Percentiles rank a stretch among this genome's conserved stretches.
phyloP scores from a whole-genome alignment of 345 rosid species.

The Erodium maritimum region DNA sequence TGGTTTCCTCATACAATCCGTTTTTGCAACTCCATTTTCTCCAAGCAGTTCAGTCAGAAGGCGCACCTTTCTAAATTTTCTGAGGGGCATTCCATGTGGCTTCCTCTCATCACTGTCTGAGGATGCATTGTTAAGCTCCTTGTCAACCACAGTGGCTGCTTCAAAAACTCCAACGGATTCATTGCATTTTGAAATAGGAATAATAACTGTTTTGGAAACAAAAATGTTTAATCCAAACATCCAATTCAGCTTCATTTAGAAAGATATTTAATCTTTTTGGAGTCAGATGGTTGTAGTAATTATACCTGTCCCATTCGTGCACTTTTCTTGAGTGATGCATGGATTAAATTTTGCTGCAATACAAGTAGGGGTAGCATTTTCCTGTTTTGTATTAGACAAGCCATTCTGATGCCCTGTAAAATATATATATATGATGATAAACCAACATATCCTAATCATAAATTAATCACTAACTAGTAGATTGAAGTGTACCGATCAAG shows the following conservation, averaged over 20 bases:
- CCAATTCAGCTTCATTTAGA: slow-evolving; percentile 7
- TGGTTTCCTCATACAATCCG: neutral
- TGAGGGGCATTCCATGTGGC: neutral
- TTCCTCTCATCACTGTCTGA: neutral
- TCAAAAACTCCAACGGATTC: slow-evolving; percentile 13
- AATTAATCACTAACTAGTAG: neutral
- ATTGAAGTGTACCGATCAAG: slow-evolving; percentile 23
- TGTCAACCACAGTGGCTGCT: no score
- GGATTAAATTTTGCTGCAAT: no score
- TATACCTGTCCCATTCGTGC: slow-evolving; percentile 28
- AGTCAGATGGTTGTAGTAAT: neutral
- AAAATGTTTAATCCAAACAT: slow-evolving; percentile 9
- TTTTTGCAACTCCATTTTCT: neutral
- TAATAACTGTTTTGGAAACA: slow-evolving; percentile 20
- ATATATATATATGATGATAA: neutral
- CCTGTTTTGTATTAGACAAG: slow-evolving; percentile 18
- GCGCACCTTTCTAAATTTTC: neutral
- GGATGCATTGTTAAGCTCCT: neutral
- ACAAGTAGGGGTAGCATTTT: no score
- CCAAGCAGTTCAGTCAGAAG: neutral
- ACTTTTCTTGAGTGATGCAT: slow-evolving; percentile 10
- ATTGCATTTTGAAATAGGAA: slow-evolving; percentile 11
- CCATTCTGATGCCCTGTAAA: slow-evolving; percentile 24
- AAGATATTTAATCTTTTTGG: neutral
- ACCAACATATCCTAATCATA: neutral